phyloP scores from a whole-genome alignment of 1,284 basidiomycete species.

The Polyporus tsugae region DNA sequence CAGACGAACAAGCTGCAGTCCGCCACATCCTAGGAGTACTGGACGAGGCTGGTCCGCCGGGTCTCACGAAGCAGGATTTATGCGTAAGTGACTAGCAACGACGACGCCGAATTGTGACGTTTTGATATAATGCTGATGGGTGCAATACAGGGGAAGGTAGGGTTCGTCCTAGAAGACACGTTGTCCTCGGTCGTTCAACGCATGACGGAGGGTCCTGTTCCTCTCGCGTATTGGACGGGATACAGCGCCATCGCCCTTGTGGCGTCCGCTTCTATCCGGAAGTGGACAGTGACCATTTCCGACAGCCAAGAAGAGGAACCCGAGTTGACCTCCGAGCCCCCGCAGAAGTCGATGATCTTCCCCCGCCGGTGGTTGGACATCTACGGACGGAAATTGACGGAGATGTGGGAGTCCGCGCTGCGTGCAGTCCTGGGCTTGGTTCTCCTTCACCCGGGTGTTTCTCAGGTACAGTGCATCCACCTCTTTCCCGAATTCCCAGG shows the following conservation, averaged over 20 bases:
- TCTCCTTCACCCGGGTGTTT: constrained; percentile 75
- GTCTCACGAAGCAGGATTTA: constrained; percentile 56
- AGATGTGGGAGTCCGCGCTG: constrained; percentile 75
- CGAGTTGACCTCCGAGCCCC: not conserved
- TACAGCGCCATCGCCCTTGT: constrained; percentile 63
- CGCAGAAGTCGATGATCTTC: constrained; percentile 49
- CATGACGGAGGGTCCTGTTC: constrained; percentile 56
- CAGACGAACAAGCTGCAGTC: constrained; percentile 47
- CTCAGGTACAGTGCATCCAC: constrained; percentile 58
- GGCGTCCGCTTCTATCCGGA: constrained; percentile 52
- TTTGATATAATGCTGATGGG: not conserved
- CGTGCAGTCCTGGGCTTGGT: constrained; percentile 73
- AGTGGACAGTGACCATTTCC: constrained; percentile 70
- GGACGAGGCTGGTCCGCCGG: constrained; percentile 51
- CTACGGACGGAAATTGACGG: constrained; percentile 62
- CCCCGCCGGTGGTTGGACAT: constrained; percentile 85
- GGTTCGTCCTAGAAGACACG: constrained; percentile 9
- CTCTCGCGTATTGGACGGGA: constrained; percentile 74
- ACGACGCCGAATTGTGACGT: not conserved
- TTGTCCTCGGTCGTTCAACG: constrained; percentile 28
- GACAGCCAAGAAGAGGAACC: constrained; percentile 15
- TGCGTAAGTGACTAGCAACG: constrained; percentile 46
- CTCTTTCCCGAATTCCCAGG: not conserved
- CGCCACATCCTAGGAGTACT: constrained; percentile 52
- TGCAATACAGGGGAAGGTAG: constrained; percentile 11